These are phyloP conservation scores for Amniculicola lignicola DNA, from an alignment of 495 filamentous ascomycete species.

Conservation along the genomic window DNA sequence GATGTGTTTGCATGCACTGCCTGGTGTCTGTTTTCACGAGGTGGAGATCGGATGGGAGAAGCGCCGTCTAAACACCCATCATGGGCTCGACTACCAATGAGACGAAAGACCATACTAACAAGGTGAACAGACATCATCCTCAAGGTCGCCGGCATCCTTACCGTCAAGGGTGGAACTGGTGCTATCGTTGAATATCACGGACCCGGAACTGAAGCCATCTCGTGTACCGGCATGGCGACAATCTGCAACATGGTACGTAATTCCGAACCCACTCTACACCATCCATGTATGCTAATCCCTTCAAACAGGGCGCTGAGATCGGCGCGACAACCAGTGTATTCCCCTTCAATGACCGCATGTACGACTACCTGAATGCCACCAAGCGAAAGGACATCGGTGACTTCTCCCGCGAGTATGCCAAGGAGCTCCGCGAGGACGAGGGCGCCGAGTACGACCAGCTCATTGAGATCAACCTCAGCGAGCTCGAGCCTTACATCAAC, in stretches of 20 bases:
- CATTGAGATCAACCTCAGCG: conserved; percentile 89
- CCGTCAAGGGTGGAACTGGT: conserved; percentile 97
- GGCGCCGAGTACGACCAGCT: conserved; percentile 96
- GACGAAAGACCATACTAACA: conserved; percentile 25
- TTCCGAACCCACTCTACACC: not conserved
- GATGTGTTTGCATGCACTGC: too few relatives aligned
- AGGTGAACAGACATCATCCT: conserved; percentile 77
- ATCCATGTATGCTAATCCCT: not conserved
- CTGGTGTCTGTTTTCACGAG: too few relatives aligned
- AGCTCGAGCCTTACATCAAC: conserved; percentile 98
- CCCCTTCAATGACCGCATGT: conserved; percentile 97
- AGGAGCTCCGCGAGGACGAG: conserved; percentile 84
- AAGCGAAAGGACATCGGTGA: conserved; percentile 90
- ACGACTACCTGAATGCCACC: conserved; percentile 90
- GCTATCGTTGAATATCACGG: conserved; percentile 95
- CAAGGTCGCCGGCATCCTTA: conserved; percentile 94
- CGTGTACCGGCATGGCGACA: conserved; percentile 64
- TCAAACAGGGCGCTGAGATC: conserved; percentile 64
- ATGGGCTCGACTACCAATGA: too few relatives aligned
- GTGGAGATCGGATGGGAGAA: too few relatives aligned
- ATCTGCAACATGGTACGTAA: conserved; percentile 56
- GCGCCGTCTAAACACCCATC: too few relatives aligned
- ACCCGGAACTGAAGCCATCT: conserved; percentile 70
- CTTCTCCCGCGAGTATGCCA: conserved; percentile 78
- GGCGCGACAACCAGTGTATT: conserved; percentile 97